Evolutionary conservation across 495 filamentous ascomycete genomes (phyloP), one percentile per base, ranked within the genome.

Genomic region (Evansstolkia leycettana): DNA sequence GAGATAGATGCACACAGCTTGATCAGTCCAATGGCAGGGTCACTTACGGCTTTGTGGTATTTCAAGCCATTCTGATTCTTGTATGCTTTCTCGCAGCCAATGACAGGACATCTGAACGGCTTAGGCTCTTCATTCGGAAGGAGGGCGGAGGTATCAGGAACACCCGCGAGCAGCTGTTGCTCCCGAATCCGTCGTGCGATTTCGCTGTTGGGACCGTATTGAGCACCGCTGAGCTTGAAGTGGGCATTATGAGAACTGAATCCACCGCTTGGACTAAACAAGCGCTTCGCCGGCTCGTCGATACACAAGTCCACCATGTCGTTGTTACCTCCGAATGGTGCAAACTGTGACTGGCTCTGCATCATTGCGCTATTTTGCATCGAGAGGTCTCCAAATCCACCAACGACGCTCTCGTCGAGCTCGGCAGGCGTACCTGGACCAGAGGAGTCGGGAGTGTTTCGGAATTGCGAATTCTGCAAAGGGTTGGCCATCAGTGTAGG

Each of bases 41-140:
- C 14, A 67, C 76, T 59, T 68, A 82, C 78, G 54, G 70, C 59
- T 61, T 77, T 77, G 50, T 77, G 73, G 38, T 82, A 92, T 70
- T 96, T 96, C 20, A 99, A 67, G 20, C 90, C 90, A 48, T 99
- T 99, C 49, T 96, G 90, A 55, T 99, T 99, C 70, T 99, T 99
- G 58, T 99, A 99, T 10, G 90, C 90, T 67, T 99, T 99, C 56
- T 99, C 90, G 51, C 90, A 99, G 12, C 90, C 90, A 48, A 96
- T 93, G 28, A 99, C 90, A 7, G 92, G 90, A 54, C 90, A 99
- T 49, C 82, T 81, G 70, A 93, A 96, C 0, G 90, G 90, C 62
- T 95, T 99, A 42, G 85, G 80, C 46, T 96, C 87, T 40, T 70
- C 68, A 24, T 68, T 71, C n/a, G 67, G 66, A 34, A 67, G 58